Percentiles rank a stretch among this genome's conserved stretches.
These are phyloP conservation scores for Lactuca saligna DNA, from an alignment of 129 eudicot genomes.

Conservation along the genomic window DNA sequence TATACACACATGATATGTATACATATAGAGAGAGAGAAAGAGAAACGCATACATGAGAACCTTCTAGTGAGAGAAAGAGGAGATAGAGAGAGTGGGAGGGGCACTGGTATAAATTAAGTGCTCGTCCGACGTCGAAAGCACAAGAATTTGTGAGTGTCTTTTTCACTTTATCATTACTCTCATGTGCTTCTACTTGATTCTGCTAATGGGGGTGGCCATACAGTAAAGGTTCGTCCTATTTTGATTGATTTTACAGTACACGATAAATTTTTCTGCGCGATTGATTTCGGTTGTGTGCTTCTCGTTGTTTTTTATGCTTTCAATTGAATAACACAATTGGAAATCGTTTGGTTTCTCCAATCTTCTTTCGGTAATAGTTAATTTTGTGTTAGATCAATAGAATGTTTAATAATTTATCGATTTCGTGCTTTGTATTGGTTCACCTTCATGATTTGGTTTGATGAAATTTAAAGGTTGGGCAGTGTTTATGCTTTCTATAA, in stretches of 20 bases:
- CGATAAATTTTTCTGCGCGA: background rate
- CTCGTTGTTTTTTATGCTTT: conserved; percentile 7
- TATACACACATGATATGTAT: background rate
- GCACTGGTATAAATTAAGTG: conserved; percentile 33
- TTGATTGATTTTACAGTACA: background rate
- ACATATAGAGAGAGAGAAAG: conserved; percentile 14
- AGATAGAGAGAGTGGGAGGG: conserved; percentile 26
- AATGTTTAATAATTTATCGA: background rate
- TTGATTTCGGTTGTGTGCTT: conserved; percentile 3
- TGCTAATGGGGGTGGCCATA: background rate
- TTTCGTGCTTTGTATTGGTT: background rate
- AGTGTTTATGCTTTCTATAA: background rate
- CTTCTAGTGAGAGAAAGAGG: conserved; percentile 25
- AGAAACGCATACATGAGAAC: conserved; percentile 12
- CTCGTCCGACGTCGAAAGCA: conserved; percentile 36
- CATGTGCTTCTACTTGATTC: conserved; percentile 26
- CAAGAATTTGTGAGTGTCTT: conserved; percentile 8
- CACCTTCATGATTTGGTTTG: background rate
- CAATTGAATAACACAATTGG: conserved; percentile 4
- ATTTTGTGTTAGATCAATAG: background rate
- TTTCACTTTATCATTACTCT: background rate
- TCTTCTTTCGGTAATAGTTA: conserved; percentile 7
- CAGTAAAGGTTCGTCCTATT: conserved; percentile 21
- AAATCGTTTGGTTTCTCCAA: conserved; percentile 6
- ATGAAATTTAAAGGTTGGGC: background rate